Base-by-base conservation (phyloP, 306 rosid species). In the Vigna mungo region DNA sequence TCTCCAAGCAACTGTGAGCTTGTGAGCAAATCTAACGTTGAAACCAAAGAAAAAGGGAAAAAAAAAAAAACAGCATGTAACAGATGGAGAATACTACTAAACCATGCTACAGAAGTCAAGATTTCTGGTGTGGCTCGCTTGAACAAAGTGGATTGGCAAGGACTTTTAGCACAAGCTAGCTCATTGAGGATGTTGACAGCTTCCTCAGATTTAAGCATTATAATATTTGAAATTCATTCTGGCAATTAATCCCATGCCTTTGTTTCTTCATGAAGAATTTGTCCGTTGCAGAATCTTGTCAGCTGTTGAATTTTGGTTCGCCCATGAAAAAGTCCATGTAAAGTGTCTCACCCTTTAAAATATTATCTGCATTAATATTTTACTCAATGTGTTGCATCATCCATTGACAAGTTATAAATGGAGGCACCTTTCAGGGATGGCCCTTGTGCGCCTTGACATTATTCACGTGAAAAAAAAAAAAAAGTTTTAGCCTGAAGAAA, bases 111-210 rank as follows among this genome's bases (percentile, higher is more conserved):
- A 56, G 52, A 84, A 87, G 90, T 91, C 93, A 79, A 86, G 72
- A 82, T 55, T 84, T 85, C 20, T 79, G 89, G 90, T 76, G 34
- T 52, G 68, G 72, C 73, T 79, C 73, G 61, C 77, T 74, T 66
- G 85, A 69, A 86, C 32, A 82, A 79, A 52, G 72, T 60, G 80
- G 74, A 81, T 74, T 54, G 75, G 80, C 17, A 54, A 80, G 37
- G 90, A 91, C 92, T 87, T 87, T 79, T 65, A 80, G 88, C 48
- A 77, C 74, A 59, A 2, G 44, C 74, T 80, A 74, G 78, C 84
- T 87, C 52, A 46, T 78, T 64, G 51, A 60, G 61, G 89, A 88
- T 76, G 86, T 51, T 79, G 90, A 89, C 89, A 86, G 23, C 21
- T 76, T 78, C 1, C 21, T 63, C 71, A 75, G 60, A 64, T 20